Evolutionary conservation across 2,329 filamentous ascomycete genomes (phyloP), one percentile per base, ranked within the genome.

Genomic region (Microascus cirrosus): DNA sequence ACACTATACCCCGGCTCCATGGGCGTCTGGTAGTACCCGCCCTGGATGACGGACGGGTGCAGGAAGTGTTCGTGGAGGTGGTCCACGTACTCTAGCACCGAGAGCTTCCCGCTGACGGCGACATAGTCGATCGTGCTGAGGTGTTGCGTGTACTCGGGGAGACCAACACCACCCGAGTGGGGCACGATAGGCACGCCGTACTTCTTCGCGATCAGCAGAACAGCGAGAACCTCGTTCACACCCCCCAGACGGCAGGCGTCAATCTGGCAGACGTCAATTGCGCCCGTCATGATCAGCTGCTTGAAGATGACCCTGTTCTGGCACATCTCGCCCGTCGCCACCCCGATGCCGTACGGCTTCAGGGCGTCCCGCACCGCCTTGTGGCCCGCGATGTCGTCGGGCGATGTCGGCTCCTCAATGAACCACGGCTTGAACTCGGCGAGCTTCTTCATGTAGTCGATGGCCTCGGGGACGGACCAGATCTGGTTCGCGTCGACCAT

Each of bases 401-500:
- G 91, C 24, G 85, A 90, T 15, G 91, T 96, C 2, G 91, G 91
- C 78, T 96, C 91, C 75, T 95, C 91, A 68, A 96, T 95, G 75
- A 95, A 95, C 88, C 90, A 94, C 32, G 88, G 88, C 77, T 88
- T 87, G 76, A 91, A 95, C 65, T 91, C 85, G 59, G 82, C 82
- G 53, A 96, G 83, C 67, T 90, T 73, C 67, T 85, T 81, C 90
- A 95, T 95, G 77, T 93, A 90, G 61, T 81, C 82, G 65, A 95
- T 90, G 8, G 91, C 90, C 73, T 95, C 90, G 1, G 90, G 89
- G 39, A 95, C 90, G 55, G 86, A 90, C 90, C 90, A 95, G 60
- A 94, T 80, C 77, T 96, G 91, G 74, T 96, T 96, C 56, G 90
- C 90, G 74, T 96, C 90, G 13, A 95, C 86, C 90, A 96, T 95